Percentiles rank a stretch among this genome's conserved stretches.
These are phyloP conservation scores for Calonectria henricotiae DNA, from an alignment of 2,329 filamentous ascomycete species.

Conservation along the genomic window DNA sequence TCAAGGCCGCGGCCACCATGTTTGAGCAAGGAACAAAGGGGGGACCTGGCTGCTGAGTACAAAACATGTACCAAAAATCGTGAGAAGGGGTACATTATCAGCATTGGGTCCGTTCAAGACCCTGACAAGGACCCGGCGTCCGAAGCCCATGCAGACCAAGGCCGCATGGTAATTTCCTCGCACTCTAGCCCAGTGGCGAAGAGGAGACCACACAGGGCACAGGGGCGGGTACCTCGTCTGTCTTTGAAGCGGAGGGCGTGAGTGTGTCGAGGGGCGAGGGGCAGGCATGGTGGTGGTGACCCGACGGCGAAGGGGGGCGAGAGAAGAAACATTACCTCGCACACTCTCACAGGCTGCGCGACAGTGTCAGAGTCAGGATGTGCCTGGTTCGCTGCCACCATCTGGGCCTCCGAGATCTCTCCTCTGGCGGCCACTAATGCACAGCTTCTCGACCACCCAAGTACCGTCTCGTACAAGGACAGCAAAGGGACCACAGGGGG, in stretches of 20 bases:
- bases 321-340: conserved; percentile 34
- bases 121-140: conserved; percentile 40
- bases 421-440: conserved; percentile 57
- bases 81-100: conserved; percentile 29
- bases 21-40: conserved; percentile 40
- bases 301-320: conserved; percentile 34
- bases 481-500: conserved; percentile 41
- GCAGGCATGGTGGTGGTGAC: conserved; percentile 40
- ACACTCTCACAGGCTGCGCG: conserved; percentile 35
- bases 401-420: conserved; percentile 56
- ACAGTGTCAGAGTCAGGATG: conserved; percentile 41
- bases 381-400: conserved; percentile 54
- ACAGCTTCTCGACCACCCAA: conserved; percentile 47
- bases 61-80: conserved; percentile 15
- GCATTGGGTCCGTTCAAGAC: conserved; percentile 38
- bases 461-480: conserved; percentile 48
- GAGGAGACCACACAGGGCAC: conserved; percentile 48
- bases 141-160: conserved; percentile 52
- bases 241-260: conserved; percentile 43
- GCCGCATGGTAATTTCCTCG: conserved; percentile 50
- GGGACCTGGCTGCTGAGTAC: conserved; percentile 11
- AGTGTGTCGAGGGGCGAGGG: conserved; percentile 42
- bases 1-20: conserved; percentile 40
- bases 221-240: conserved; percentile 48
- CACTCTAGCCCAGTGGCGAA: conserved; percentile 52